Evolutionary conservation across 306 rosid species (phyloP), one percentile per base, ranked within the genome.

Genomic region (Ormosia semicastrata): DNA sequence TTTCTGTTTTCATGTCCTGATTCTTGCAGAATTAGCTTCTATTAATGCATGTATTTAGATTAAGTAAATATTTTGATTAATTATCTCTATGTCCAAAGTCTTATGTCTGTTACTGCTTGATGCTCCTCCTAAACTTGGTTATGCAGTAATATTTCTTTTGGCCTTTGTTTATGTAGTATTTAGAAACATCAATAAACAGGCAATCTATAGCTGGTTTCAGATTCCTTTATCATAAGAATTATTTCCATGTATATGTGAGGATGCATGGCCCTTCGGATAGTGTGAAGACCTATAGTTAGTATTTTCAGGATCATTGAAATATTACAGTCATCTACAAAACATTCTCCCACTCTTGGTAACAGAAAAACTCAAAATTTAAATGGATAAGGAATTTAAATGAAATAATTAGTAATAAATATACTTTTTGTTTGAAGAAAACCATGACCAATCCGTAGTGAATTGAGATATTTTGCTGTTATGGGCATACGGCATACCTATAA

Each of bases 41-140:
- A 66, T 60, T 39, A 33, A 40, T 37, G 8, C 77, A 36, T 60
- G 73, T 33, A 37, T 50, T 8, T 37, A 24, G 73, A 34, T 66
- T 6, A 77, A 73, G 53, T 29, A 56, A 50, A 40, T 47, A 37
- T 7, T 40, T 46, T 56, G 37, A 83, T 79, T 39, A 60, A 39
- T 9, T 30, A 74, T 67, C 69, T 71, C 12, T 15, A 17, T 56
- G 5, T 34, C 17, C 37, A 4, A 40, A 62, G 63, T 37, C 11
- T 14, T 64, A 8, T 40, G n/a, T 50, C 50, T 59, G 65, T 59
- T 47, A 69, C 72, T 18, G 44, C 24, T 75, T 80, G 54, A 68
- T 75, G 78, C 24, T 17, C 8, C 50, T 65, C 39, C 58, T 44
- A 78, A 18, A 65, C 60, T 66, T 73, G 47, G 67, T 37, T 70